Evolutionary conservation across 2,329 filamentous ascomycete genomes (phyloP).

Genomic region (Penicillium oxalicum): DNA sequence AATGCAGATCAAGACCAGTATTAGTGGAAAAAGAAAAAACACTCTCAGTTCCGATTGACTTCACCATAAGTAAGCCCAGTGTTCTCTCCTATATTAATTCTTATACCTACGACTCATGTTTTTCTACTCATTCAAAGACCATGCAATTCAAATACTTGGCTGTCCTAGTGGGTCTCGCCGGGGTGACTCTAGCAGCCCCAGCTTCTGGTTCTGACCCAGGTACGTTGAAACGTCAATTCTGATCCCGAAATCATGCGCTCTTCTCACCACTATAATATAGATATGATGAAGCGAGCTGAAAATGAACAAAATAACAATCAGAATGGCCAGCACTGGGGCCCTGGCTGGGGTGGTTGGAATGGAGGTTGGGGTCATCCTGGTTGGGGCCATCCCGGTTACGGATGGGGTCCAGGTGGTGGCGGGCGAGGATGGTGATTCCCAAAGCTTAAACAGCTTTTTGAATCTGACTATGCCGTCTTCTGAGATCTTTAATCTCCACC

Average conservation of each 20-base stretch:
- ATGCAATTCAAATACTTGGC: neutral
- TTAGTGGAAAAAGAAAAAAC: too few species aligned
- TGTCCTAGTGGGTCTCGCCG: neutral
- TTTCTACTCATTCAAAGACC: neutral
- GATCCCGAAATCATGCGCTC: fast-evolving
- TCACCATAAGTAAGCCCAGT: too few species aligned
- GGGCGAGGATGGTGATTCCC: neutral
- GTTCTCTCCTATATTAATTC: too few species aligned
- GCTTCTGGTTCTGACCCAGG: neutral
- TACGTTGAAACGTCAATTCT: neutral
- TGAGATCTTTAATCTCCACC: too few species aligned
- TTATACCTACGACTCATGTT: too few species aligned
- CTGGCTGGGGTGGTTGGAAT: neutral
- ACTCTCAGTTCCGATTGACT: too few species aligned
- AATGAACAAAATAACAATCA: neutral
- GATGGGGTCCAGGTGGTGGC: neutral
- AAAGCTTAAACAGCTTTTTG: too few species aligned
- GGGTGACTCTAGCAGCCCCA: neutral
- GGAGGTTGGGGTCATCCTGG: neutral
- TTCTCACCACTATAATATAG: neutral
- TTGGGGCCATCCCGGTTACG: neutral
- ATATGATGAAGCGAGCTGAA: neutral
- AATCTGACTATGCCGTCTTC: too few species aligned
- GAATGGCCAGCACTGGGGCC: neutral
- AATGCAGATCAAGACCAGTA: too few species aligned